These are phyloP conservation scores for Russula brevipes DNA, from an alignment of 768 basidiomycete species.

Conservation along the genomic window DNA sequence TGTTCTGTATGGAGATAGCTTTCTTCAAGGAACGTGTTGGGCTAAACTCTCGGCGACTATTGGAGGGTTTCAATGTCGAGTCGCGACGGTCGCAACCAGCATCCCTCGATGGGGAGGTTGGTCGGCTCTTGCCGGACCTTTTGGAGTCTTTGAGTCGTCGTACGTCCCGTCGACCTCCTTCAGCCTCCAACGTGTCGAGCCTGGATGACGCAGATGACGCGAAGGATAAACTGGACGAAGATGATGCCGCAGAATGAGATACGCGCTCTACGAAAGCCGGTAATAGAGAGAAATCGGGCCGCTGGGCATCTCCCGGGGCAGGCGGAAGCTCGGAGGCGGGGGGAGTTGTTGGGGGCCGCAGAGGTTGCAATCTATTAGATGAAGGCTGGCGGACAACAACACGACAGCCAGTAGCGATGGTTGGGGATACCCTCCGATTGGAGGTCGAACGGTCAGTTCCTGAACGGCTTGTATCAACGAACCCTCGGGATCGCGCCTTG, in stretches of 20 bases:
- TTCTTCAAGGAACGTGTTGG: conserved; percentile 42
- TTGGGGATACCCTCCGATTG: neutral
- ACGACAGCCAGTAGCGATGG: conserved; percentile 12
- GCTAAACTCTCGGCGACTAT: conserved; percentile 20
- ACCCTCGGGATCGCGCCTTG: conserved; percentile 20
- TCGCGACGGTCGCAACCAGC: conserved; percentile 1
- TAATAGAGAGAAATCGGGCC: conserved; percentile 7
- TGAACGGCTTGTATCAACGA: conserved; percentile 14
- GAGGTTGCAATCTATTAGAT: conserved; percentile 10
- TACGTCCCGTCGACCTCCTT: neutral
- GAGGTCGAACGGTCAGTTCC: conserved; percentile 1
- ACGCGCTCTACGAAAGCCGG: conserved; percentile 14
- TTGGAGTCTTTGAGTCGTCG: conserved; percentile 17
- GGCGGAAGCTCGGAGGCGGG: conserved; percentile 15
- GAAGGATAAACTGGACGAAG: conserved; percentile 24
- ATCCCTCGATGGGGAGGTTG: conserved; percentile 12
- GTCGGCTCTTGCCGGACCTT: conserved; percentile 13
- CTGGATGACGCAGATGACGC: conserved; percentile 21
- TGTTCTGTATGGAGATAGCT: conserved; percentile 52
- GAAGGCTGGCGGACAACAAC: conserved; percentile 25
- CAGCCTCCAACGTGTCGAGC: conserved; percentile 6
- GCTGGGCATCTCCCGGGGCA: conserved; percentile 12
- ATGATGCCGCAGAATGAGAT: conserved; percentile 15
- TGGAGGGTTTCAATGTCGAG: neutral
- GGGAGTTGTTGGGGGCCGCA: conserved; percentile 15